Base-by-base conservation (phyloP, 768 basidiomycete genomes). In the Cubamyces sp. region DNA sequence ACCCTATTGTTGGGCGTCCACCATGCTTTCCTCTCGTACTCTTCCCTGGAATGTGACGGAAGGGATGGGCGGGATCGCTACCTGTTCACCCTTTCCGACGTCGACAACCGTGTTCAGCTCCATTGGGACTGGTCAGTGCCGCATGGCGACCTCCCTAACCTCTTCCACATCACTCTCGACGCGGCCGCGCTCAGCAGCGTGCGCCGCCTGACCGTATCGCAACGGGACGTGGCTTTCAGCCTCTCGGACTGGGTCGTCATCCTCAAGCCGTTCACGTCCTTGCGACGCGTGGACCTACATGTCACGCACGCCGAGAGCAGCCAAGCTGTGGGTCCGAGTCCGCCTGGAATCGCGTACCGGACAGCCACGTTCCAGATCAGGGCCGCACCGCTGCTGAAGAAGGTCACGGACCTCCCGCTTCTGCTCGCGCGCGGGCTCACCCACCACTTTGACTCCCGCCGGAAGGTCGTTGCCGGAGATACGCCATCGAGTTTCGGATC, bases 361-460 rank as follows among this genome's bases (percentile, higher is more conserved):
- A 47, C 43, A 46, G 30, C 54, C 54, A 34, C 45, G 45, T 56
- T 56, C 54, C 28, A 7, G 30, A 19, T 47, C 45, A 45, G 45
- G 30, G 54, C 30, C 19, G 45, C 54, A 21, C 30, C 28, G 34
- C 19, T 56, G 30, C 54, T 56, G 30, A 26, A 25, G 28, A 56
- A 46, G 45, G 45, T 47, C 45, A 34, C 34, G 30, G 34, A 56
- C 45, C n/a, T 56, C 54, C 28, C 45, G 34, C 43, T 15, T 9
- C 21, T 56, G 28, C 47, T 56, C 54, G 54, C 45, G 12, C 54
- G 47, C 19, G 54, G 54, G 8, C 42, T 56, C 30, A 18, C 54
- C 18, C 21, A 25, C 19, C 21, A 47, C 45, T 23, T 46, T 42
- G 52, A 19, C 15, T 46, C 18, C 9, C 28, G 19, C 37, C 18